phyloP scores from a whole-genome alignment of 768 basidiomycete genomes.

The Collybia nuda region DNA sequence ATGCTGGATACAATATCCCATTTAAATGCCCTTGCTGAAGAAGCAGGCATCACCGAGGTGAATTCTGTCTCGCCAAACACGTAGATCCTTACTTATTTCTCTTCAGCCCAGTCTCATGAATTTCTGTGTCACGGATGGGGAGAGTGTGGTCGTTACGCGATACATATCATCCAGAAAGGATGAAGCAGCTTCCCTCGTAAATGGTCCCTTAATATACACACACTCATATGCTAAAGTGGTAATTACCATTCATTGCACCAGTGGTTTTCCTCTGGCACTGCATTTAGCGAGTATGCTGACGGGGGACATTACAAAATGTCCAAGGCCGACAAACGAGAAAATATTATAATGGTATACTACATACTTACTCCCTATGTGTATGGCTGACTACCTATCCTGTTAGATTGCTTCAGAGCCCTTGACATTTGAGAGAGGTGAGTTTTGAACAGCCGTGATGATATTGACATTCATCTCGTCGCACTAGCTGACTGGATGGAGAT shows the following conservation, averaged over 20 bases:
- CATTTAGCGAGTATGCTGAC: constrained; percentile 86
- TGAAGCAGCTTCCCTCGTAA: constrained; percentile 87
- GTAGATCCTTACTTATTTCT: not conserved
- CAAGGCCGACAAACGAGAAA: constrained; percentile 93
- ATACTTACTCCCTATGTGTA: constrained; percentile 10
- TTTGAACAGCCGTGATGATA: not conserved
- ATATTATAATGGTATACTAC: constrained; percentile 80
- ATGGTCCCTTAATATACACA: constrained; percentile 13
- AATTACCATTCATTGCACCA: constrained; percentile 23
- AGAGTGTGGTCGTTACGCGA: constrained; percentile 89
- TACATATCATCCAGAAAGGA: constrained; percentile 92
- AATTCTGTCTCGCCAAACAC: constrained; percentile 5
- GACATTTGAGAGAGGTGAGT: constrained; percentile 88
- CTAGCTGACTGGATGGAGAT: constrained; percentile 99
- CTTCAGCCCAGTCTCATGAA: constrained; percentile 86
- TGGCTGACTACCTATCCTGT: constrained; percentile 8
- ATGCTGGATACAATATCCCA: constrained; percentile 87
- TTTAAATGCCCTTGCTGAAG: constrained; percentile 75
- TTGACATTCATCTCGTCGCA: constrained; percentile 4
- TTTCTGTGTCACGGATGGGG: constrained; percentile 95
- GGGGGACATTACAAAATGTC: constrained; percentile 95
- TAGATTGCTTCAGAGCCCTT: constrained; percentile 90
- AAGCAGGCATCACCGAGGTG: constrained; percentile 74
- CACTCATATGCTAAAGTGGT: not conserved
- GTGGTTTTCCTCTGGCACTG: constrained; percentile 96